A percentile compares a stretch with the other conserved stretches of the same genome.
Evolutionary conservation across 306 rosid genomes (phyloP).

Genomic region (Castanea crenata): DNA sequence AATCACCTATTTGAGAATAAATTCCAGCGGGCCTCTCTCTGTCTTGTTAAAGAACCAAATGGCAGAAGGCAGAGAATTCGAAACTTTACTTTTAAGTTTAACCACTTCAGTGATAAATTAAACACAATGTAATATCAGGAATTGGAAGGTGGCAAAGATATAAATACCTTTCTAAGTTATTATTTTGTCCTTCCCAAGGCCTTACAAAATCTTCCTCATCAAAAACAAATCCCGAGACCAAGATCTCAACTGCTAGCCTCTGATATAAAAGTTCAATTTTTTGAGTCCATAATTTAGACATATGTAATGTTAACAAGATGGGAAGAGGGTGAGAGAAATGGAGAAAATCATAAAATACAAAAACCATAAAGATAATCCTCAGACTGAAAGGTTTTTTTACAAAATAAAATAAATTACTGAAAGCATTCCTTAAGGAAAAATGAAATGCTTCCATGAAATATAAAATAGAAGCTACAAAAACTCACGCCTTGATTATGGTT

Average conservation of each 20-base stretch:
- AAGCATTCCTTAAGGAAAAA: neutral
- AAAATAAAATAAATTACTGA: neutral
- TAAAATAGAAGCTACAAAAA: conserved; percentile 6
- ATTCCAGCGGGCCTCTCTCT: neutral
- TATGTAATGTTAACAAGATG: conserved; percentile 1
- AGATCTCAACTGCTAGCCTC: conserved; percentile 81
- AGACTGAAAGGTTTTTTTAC: neutral
- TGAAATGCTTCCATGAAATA: neutral
- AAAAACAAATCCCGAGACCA: conserved; percentile 80
- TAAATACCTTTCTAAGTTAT: conserved; percentile 70
- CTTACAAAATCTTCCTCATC: conserved; percentile 65
- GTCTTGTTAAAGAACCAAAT: neutral
- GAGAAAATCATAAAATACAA: conserved; percentile 15
- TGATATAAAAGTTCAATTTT: conserved; percentile 25
- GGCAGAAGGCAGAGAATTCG: neutral
- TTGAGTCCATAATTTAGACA: conserved; percentile 10
- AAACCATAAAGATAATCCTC: neutral
- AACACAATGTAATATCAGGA: conserved; percentile 5
- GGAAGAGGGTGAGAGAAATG: conserved; percentile 7
- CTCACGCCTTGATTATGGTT: conserved; percentile 59
- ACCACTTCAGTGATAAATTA: neutral
- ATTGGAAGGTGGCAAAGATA: conserved; percentile 13
- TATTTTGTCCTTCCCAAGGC: conserved; percentile 77
- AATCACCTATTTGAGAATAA: neutral
- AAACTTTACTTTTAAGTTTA: neutral